Base-by-base conservation (phyloP, 2,329 filamentous ascomycete species). In the Penicillium nordicum region DNA sequence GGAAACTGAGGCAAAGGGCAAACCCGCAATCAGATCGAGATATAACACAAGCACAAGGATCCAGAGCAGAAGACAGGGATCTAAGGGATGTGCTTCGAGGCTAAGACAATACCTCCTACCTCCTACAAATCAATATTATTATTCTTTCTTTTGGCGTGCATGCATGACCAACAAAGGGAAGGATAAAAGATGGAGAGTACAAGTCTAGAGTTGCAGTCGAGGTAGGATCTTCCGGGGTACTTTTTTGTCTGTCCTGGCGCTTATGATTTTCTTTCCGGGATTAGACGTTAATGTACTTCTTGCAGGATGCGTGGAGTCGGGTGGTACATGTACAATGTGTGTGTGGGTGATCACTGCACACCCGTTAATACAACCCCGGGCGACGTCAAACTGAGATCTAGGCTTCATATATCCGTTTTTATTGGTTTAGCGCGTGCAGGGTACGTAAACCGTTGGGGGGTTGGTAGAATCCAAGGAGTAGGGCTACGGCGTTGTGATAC, bases 251-350 rank as follows among this genome's bases (percentile, higher is more conserved):
- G 25, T 16, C 12, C 40, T 45, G 21, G 48, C 34, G 34, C 41
- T 30, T 41, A 45, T 16, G 16, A n/a, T 40, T 25, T 7, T 40
- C 23, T 38, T 8, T 49, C n/a, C 18, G 29, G 49, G 25, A 11
- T 36, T 50, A 47, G 23, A 30, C 11, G 23, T 36, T 38, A 57
- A 16, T 43, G 42, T 57, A 49, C 48, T 23, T 56, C 53, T 30
- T 61, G 54, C 50, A 57, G 53, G 41, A 58, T 48, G 16, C 16
- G 43, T 38, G 23, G 37, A 42, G 45, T 45, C 32, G 23, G 56
- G 60, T 58, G 25, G 53, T 49, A 49, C 49, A 52, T 46, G 49
- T 60, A 63, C 61, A 64, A 63, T 57, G 41, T 37, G 40, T 30
- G 42, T 53, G 45, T 52, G 51, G 42, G 16, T 23, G 30, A 48